These are phyloP conservation scores for Zymoseptoria pseudotritici DNA, from an alignment of 2,329 filamentous ascomycete species.

Conservation along the genomic window DNA sequence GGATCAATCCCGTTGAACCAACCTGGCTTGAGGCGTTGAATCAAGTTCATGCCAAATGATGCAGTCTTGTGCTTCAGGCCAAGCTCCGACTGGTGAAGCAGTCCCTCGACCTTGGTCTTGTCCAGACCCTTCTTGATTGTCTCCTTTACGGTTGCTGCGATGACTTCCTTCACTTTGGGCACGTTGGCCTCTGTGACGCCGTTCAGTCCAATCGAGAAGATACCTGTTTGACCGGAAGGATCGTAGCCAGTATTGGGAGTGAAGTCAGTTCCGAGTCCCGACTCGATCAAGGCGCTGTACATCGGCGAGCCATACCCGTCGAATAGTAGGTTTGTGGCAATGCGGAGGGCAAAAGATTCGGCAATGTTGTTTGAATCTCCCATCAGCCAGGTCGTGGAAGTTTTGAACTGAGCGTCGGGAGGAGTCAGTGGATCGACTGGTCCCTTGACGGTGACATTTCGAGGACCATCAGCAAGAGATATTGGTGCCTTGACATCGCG, in stretches of 20 bases:
- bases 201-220: constrained; percentile 85
- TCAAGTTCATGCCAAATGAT: constrained; percentile 83
- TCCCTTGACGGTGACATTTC: constrained; percentile 64
- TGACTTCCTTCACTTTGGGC: constrained; percentile 63
- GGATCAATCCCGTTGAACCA: constrained; percentile 97
- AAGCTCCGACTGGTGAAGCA: constrained; percentile 90
- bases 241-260: constrained; percentile 93
- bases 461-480: constrained; percentile 58
- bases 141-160: constrained; percentile 65
- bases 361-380: constrained; percentile 74
- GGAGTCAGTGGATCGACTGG: constrained; percentile 83
- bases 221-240: constrained; percentile 62
- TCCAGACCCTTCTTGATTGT: constrained; percentile 74
- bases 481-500: constrained; percentile 70
- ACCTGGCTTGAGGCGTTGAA: constrained; percentile 79
- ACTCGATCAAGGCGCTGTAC: constrained; percentile 81
- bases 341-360: constrained; percentile 78
- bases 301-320: constrained; percentile 94
- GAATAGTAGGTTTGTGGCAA: constrained; percentile 76
- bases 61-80: constrained; percentile 92
- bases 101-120: constrained; percentile 81
- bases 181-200: constrained; percentile 81
- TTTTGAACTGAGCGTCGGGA: constrained; percentile 82
- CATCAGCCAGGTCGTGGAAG: constrained; percentile 86
- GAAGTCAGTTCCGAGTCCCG: constrained; percentile 84